A percentile compares a stretch with the other conserved stretches of the same genome.
Evolutionary conservation across 352 stramenopile species (phyloP).

Genomic region (Peronospora destructor): DNA sequence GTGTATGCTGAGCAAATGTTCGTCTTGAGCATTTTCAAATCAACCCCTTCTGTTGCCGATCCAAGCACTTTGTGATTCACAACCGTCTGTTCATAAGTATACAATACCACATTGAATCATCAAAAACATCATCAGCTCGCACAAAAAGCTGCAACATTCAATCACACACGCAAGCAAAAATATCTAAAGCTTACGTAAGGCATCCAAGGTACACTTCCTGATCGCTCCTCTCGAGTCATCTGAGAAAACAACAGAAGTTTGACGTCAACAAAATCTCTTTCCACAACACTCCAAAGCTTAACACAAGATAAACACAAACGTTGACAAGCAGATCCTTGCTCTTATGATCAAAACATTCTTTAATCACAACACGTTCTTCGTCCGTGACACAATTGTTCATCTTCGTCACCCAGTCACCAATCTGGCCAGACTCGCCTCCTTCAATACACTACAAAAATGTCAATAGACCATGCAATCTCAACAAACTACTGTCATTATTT

Average conservation of each 20-base stretch:
- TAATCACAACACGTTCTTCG: conserved; percentile 43
- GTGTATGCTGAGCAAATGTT: conserved; percentile 64
- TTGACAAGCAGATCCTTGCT: conserved; percentile 48
- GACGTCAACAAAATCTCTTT: not conserved
- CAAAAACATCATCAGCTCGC: not conserved
- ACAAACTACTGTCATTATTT: not conserved
- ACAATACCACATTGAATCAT: conserved; percentile 1
- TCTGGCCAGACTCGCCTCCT: conserved; percentile 57
- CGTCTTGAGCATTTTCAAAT: conserved; percentile 47
- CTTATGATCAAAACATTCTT: conserved; percentile 55
- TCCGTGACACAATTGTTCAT: conserved; percentile 61
- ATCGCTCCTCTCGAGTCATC: conserved; percentile 57
- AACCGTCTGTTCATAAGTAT: conserved; percentile 35
- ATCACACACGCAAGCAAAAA: not conserved
- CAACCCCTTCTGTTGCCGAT: conserved; percentile 47
- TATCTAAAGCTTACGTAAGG: conserved; percentile 46
- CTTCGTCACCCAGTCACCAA: conserved; percentile 69
- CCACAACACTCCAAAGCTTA: not conserved
- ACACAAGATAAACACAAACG: conserved; percentile 11
- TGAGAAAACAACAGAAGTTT: conserved; percentile 10
- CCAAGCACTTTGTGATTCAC: conserved; percentile 56
- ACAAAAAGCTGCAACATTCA: not conserved
- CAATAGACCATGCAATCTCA: no score
- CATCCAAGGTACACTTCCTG: conserved; percentile 55
- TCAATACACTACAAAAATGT: conserved; percentile 50